phyloP scores from a whole-genome alignment of 2,329 filamentous ascomycete genomes.

The Fusarium humuli region DNA sequence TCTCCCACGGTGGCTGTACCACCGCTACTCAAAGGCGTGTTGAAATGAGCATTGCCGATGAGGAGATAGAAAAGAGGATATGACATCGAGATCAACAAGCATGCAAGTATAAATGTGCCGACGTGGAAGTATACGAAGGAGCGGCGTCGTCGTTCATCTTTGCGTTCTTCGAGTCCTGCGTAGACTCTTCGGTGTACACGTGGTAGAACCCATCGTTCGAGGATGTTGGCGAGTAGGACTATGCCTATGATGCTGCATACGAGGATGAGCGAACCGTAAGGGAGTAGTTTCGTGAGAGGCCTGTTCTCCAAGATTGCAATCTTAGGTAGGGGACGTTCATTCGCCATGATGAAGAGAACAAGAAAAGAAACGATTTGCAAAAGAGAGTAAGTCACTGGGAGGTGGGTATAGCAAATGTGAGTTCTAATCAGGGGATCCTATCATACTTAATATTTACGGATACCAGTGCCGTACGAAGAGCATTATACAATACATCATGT shows the following conservation, averaged over 20 bases:
- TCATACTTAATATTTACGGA: background rate
- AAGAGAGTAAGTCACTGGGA: background rate
- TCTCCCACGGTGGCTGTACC: conserved; percentile 7
- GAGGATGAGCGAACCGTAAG: conserved; percentile 20
- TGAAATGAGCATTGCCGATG: background rate
- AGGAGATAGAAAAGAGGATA: conserved; percentile 14
- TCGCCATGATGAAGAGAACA: background rate
- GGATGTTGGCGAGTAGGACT: conserved; percentile 12
- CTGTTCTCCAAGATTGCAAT: conserved; percentile 7
- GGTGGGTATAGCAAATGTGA: background rate
- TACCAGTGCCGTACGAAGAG: background rate
- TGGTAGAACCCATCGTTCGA: conserved; percentile 22
- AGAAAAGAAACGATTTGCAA: background rate
- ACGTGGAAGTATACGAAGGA: conserved; percentile 23
- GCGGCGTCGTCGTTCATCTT: conserved; percentile 15
- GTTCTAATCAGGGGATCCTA: background rate
- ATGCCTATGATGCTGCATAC: conserved; percentile 1
- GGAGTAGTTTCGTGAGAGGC: conserved; percentile 1
- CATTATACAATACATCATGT: background rate
- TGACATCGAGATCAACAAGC: background rate
- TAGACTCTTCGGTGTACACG: conserved; percentile 2
- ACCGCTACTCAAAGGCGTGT: background rate
- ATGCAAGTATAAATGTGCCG: conserved; percentile 4
- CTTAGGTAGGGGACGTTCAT: background rate
- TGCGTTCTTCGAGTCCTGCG: background rate